These are phyloP conservation scores for Tetracladium marchalianum DNA, from an alignment of 495 filamentous ascomycete species.

Conservation along the genomic window DNA sequence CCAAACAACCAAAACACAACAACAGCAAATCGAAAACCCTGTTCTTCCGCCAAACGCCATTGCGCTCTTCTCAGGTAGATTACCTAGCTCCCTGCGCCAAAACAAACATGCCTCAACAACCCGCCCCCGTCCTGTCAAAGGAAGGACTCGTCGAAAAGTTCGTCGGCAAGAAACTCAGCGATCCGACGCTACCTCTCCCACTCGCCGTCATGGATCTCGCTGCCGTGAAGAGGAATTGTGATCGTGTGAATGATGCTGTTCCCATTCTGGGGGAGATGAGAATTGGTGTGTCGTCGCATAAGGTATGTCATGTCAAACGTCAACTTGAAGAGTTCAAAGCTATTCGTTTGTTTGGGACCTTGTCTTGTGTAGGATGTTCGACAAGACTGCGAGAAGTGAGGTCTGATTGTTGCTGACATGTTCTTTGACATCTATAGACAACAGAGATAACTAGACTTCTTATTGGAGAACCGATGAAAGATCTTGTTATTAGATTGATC, in stretches of 20 bases:
- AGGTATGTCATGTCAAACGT: too few relatives aligned
- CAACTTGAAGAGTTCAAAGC: too few relatives aligned
- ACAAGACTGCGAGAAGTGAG: too few relatives aligned
- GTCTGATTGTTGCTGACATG: too few relatives aligned
- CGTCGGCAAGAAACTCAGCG: slow-evolving; percentile 49
- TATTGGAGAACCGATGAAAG: neutral
- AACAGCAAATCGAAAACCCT: too few relatives aligned
- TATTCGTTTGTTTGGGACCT: too few relatives aligned
- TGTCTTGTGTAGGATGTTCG: too few relatives aligned
- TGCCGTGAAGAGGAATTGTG: slow-evolving; percentile 61
- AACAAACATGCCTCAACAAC: too few relatives aligned
- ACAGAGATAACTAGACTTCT: neutral
- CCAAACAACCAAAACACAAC: too few relatives aligned
- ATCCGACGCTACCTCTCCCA: slow-evolving; percentile 47
- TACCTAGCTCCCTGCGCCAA: too few relatives aligned
- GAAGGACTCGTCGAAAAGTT: slow-evolving; percentile 36
- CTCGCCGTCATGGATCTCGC: slow-evolving; percentile 59
- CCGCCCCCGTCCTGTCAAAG: slow-evolving; percentile 18
- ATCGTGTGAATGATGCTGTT: slow-evolving; percentile 59
- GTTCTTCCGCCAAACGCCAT: too few relatives aligned
- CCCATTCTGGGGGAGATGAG: slow-evolving; percentile 53
- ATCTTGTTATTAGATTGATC: neutral
- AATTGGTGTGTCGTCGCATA: slow-evolving; percentile 82
- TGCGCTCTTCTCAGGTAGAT: too few relatives aligned
- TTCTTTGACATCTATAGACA: neutral